Percentiles rank a stretch among this genome's conserved stretches.
These are phyloP conservation scores for Pythium guiyangense DNA, from an alignment of 352 stramenopile species.

Conservation along the genomic window DNA sequence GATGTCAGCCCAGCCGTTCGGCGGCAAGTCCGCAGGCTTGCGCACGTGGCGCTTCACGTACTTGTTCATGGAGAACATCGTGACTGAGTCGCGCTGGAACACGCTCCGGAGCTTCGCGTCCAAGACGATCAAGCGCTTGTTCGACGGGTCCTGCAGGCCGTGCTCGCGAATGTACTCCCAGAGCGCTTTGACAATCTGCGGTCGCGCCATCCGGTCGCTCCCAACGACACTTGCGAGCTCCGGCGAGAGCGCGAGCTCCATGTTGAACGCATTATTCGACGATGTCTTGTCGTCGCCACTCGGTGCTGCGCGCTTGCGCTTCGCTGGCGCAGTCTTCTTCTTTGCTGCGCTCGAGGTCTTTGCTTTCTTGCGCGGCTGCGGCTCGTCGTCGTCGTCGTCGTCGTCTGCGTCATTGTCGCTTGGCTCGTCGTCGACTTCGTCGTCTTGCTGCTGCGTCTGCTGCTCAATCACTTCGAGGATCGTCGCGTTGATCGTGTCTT, in stretches of 20 bases:
- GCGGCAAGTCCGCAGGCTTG: slow-evolving; percentile 60
- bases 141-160: slow-evolving; percentile 92
- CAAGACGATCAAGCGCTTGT: slow-evolving; percentile 92
- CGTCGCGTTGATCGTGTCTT: slow-evolving; percentile 80
- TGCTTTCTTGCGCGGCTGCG: slow-evolving; percentile 22
- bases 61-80: slow-evolving; percentile 89
- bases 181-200: slow-evolving; percentile 93
- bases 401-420: slow-evolving; percentile 43
- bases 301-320: slow-evolving; percentile 41
- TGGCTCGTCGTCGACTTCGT: slow-evolving; percentile 27
- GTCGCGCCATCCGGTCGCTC: slow-evolving; percentile 80
- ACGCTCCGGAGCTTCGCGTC: slow-evolving; percentile 82
- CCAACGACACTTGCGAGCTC: slow-evolving; percentile 83
- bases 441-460: slow-evolving; percentile 65
- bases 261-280: slow-evolving; percentile 67
- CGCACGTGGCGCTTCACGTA: slow-evolving; percentile 83
- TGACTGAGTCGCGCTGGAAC: slow-evolving; percentile 81
- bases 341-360: slow-evolving; percentile 26
- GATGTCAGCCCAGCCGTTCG: slow-evolving; percentile 71
- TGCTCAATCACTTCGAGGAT: slow-evolving; percentile 81
- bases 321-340: slow-evolving; percentile 56
- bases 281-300: slow-evolving; percentile 24
- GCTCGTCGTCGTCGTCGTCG: slow-evolving; percentile 21
- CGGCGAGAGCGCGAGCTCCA: slow-evolving; percentile 66
- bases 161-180: slow-evolving; percentile 97